Conservation (phyloP, 1,284 basidiomycete genomes). For the Ustilago vetiveriae region DNA sequence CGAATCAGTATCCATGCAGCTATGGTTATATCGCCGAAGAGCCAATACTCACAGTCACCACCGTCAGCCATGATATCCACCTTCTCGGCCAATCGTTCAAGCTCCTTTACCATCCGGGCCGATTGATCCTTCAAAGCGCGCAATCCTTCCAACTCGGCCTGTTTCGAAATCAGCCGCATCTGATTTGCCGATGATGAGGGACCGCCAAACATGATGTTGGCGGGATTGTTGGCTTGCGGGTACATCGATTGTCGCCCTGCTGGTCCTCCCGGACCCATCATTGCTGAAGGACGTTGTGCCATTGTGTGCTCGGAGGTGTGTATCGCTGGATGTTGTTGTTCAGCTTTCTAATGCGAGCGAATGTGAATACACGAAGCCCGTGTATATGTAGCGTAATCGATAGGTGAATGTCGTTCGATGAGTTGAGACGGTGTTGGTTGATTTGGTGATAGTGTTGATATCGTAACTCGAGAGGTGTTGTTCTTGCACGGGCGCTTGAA, state of each 20-base stretch:
- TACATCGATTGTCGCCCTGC: constrained; percentile 43
- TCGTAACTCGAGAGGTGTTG: constrained; percentile 2
- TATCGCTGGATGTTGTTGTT: background rate
- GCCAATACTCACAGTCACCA: constrained; percentile 55
- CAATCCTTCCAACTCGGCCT: constrained; percentile 62
- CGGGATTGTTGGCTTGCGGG: constrained; percentile 20
- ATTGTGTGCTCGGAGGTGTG: constrained; percentile 2
- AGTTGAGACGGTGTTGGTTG: background rate
- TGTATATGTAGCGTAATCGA: constrained; percentile 1
- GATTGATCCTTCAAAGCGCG: constrained; percentile 58
- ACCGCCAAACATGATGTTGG: constrained; percentile 42
- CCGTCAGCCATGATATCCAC: constrained; percentile 60
- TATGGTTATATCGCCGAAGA: too few relatives aligned
- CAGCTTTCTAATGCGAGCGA: background rate
- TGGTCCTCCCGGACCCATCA: constrained; percentile 15
- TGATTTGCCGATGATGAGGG: constrained; percentile 44
- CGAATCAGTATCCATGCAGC: too few relatives aligned
- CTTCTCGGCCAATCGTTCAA: constrained; percentile 54
- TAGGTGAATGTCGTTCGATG: background rate
- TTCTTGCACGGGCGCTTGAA: background rate
- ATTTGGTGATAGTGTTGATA: constrained; percentile 15
- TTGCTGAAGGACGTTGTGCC: constrained; percentile 31
- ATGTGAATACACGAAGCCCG: too few relatives aligned
- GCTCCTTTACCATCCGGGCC: constrained; percentile 58
- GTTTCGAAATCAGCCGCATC: constrained; percentile 54